phyloP scores from a whole-genome alignment of 306 rosid species.

The Phaseolus lunatus region DNA sequence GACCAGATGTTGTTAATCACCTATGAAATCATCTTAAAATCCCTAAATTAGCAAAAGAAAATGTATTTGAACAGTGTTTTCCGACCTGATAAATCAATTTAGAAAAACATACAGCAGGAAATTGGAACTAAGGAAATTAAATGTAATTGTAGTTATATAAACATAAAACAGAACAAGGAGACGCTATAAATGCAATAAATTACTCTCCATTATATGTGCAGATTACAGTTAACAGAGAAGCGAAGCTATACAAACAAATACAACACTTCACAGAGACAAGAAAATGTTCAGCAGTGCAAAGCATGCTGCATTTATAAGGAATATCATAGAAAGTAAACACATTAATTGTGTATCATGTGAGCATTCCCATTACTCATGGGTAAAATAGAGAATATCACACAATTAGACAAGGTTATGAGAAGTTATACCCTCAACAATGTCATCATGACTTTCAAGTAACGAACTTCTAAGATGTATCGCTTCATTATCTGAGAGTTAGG shows the following conservation, averaged over 20 bases:
- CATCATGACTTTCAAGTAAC: conserved; percentile 87
- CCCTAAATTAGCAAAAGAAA: conserved; percentile 7
- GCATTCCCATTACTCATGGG: conserved; percentile 33
- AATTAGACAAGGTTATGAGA: conserved; percentile 27
- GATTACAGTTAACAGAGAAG: conserved; percentile 12
- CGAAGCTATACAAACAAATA: not conserved
- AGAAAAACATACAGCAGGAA: conserved; percentile 6
- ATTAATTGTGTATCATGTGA: conserved; percentile 13
- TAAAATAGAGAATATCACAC: conserved; percentile 23
- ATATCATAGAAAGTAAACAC: conserved; percentile 10
- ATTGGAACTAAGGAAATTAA: conserved; percentile 19
- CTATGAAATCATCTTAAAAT: not conserved
- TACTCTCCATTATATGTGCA: not conserved
- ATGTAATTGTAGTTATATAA: not conserved
- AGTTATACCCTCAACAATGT: conserved; percentile 79
- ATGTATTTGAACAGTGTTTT: conserved; percentile 18
- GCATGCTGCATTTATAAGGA: conserved; percentile 23
- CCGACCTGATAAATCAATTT: conserved; percentile 14
- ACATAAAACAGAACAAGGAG: conserved; percentile 1
- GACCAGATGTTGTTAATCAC: conserved; percentile 15
- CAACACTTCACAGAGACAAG: conserved; percentile 7
- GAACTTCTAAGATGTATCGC: conserved; percentile 88
- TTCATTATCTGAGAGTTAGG: conserved; percentile 91
- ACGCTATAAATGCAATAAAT: conserved; percentile 14
- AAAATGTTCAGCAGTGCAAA: conserved; percentile 6